Percentiles rank a stretch among this genome's conserved stretches.
Conservation (phyloP, 495 filamentous ascomycete genomes). For the Neurospora sp. region DNA sequence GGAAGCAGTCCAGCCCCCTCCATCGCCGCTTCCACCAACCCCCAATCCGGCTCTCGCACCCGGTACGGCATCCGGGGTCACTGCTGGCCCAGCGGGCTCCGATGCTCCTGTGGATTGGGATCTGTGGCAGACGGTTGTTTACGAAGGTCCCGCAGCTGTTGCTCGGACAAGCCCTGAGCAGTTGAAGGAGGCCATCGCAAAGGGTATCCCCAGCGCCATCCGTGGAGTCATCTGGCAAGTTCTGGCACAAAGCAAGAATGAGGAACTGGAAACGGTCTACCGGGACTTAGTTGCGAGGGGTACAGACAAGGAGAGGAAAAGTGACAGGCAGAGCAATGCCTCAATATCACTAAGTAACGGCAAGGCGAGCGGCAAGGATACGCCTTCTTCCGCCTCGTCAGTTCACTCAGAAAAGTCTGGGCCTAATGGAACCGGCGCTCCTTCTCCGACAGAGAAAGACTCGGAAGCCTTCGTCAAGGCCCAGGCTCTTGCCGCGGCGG, state of each 20-base stretch:
- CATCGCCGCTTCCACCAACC: conserved; percentile 40
- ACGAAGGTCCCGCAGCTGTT: conserved; percentile 81
- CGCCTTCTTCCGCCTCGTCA: conserved; percentile 69
- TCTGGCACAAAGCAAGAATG: conserved; percentile 83
- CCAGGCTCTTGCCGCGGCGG: conserved; percentile 53
- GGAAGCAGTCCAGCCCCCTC: conserved; percentile 30
- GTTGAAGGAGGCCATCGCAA: conserved; percentile 79
- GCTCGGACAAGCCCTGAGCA: conserved; percentile 77
- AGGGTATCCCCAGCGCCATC: conserved; percentile 89
- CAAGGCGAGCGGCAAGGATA: conserved; percentile 45
- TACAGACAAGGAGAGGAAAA: conserved; percentile 60
- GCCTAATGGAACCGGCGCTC: conserved; percentile 46
- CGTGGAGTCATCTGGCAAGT: conserved; percentile 98
- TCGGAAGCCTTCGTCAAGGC: conserved; percentile 55
- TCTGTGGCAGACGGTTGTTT: conserved; percentile 91
- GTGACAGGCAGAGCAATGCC: conserved; percentile 42
- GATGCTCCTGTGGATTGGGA: conserved; percentile 88
- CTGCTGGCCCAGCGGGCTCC: conserved; percentile 52
- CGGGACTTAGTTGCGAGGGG: conserved; percentile 70
- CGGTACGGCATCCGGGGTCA: conserved; percentile 70
- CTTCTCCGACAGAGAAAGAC: conserved; percentile 53
- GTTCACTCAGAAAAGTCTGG: conserved; percentile 73
- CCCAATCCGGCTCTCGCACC: conserved; percentile 56
- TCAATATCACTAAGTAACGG: conserved; percentile 18
- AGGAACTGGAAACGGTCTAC: conserved; percentile 83